Base-by-base conservation (phyloP, 73 alveolate genomes). In the Uronychia binucleata region DNA sequence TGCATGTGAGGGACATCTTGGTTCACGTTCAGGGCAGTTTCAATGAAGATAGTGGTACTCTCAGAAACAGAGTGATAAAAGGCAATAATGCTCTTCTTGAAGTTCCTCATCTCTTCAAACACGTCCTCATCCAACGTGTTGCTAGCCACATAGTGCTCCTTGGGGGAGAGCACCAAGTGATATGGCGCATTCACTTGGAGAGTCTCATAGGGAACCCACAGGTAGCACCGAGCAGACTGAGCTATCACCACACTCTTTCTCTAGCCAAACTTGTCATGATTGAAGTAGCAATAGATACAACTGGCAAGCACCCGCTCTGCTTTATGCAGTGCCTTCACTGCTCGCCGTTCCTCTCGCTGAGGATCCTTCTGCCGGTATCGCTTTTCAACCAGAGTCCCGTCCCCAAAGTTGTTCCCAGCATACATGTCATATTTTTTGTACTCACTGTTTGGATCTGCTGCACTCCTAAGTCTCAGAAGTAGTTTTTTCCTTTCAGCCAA, bases 131-230 rank as follows among this genome's bases (percentile, higher is more conserved):
- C 94, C 26, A 82, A 46, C 27, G 35, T 79, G 1, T 67, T 33
- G 26, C 26, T 67, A 60, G 82, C 86, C 0, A 77, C 87, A 33
- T 25, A 88, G 58, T 88, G 94, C 29, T 82, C 86, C 58, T 88
- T 88, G 14, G 94, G 91, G 26, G 83, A 30, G 5, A 88, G 25
- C 27, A 88, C 59, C 30, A 88, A 31, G 76, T 88, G 94, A 26
- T 82, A 28, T 0, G 86, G 91, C 1, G 58, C 80, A 25, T 86
- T 35, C n/a, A 34, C 86, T 30, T 59, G 59, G 29, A 86, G 91
- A 57, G 26, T 58, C 0, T 82, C 86, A 26, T 88, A 83, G 1
- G 94, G 94, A 1, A 77, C 81, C 19, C 83, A 28, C 0, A 88
- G 59, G 46, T 88, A 88, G 74, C 77, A 28, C 14, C 35, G 31